Percentiles rank a stretch among this genome's conserved stretches.
phyloP scores from a whole-genome alignment of 768 basidiomycete genomes.

The Suillus plorans region DNA sequence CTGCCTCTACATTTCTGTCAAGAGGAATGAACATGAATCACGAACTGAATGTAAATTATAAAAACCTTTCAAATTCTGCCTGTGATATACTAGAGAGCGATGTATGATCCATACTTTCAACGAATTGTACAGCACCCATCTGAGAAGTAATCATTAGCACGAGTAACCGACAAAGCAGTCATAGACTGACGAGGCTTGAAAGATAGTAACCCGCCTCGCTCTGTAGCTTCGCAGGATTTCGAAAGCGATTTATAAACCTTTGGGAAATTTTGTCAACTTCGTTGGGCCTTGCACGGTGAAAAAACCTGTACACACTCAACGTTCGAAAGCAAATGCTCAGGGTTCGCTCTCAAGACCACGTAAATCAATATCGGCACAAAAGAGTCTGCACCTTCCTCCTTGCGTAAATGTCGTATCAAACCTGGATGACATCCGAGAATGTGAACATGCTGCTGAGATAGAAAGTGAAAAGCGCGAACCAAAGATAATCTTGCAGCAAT shows the following conservation, averaged over 20 bases:
- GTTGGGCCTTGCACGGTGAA: not conserved
- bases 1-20: constrained; percentile 56
- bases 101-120: constrained; percentile 97
- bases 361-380: constrained; percentile 95
- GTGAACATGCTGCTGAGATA: constrained; percentile 4
- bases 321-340: constrained; percentile 89
- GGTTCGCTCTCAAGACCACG: constrained; percentile 93
- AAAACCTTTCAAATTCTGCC: constrained; percentile 85
- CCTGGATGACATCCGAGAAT: constrained; percentile 44
- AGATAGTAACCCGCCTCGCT: constrained; percentile 98
- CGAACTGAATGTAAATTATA: not conserved
- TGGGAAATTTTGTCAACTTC: not conserved
- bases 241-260: constrained; percentile 94
- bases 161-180: not conserved
- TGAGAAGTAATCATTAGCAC: constrained; percentile 28
- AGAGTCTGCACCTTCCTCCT: constrained; percentile 88
- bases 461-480: constrained; percentile 51
- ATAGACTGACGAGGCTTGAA: constrained; percentile 76
- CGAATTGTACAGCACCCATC: constrained; percentile 97
- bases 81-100: constrained; percentile 92
- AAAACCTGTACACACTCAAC: constrained; percentile 66
- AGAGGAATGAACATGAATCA: constrained; percentile 10
- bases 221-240: constrained; percentile 85
- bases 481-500: constrained; percentile 99
- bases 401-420: constrained; percentile 81